A percentile compares a stretch with the other conserved stretches of the same genome.
phyloP scores from a whole-genome alignment of 495 filamentous ascomycete genomes.

The Neurospora cerealis region DNA sequence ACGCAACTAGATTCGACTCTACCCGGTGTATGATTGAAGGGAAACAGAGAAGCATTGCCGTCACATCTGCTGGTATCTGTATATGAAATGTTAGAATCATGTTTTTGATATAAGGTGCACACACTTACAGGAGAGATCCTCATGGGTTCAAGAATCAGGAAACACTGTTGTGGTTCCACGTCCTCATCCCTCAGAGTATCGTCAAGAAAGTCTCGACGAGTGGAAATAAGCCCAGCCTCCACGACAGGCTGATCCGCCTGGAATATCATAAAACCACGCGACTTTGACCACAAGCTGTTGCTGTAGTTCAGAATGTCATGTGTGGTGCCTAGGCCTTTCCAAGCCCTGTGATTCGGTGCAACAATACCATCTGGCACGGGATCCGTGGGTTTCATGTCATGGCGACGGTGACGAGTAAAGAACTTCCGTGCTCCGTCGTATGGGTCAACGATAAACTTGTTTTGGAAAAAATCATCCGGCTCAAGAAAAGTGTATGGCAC shows the following conservation, averaged over 20 bases:
- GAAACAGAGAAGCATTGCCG: constrained; percentile 59
- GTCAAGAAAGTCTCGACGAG: constrained; percentile 77
- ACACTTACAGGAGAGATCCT: constrained; percentile 63
- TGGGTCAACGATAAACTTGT: constrained; percentile 62
- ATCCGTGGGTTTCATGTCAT: constrained; percentile 35
- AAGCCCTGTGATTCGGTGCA: constrained; percentile 12
- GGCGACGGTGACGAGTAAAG: constrained; percentile 34
- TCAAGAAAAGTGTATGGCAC: constrained; percentile 45
- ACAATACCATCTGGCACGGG: constrained; percentile 27
- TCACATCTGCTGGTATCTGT: constrained; percentile 55
- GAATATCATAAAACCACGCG: constrained; percentile 25
- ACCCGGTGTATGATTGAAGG: constrained; percentile 77
- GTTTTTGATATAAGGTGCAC: neutral
- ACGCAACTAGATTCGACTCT: constrained; percentile 70
- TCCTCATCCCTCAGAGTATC: constrained; percentile 29
- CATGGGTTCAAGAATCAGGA: constrained; percentile 42
- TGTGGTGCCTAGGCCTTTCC: constrained; percentile 10
- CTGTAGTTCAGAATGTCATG: constrained; percentile 36
- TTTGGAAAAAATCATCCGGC: constrained; percentile 45
- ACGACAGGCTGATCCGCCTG: constrained; percentile 66
- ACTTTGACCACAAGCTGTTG: constrained; percentile 29
- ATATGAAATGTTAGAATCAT: constrained; percentile 11
- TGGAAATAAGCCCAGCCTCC: constrained; percentile 56
- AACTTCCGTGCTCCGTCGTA: constrained; percentile 64
- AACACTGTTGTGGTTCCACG: constrained; percentile 30